Percentiles rank a stretch among this genome's conserved stretches.
Evolutionary conservation across 1,284 basidiomycete genomes (phyloP).

Genomic region (Abortiporus biennis): DNA sequence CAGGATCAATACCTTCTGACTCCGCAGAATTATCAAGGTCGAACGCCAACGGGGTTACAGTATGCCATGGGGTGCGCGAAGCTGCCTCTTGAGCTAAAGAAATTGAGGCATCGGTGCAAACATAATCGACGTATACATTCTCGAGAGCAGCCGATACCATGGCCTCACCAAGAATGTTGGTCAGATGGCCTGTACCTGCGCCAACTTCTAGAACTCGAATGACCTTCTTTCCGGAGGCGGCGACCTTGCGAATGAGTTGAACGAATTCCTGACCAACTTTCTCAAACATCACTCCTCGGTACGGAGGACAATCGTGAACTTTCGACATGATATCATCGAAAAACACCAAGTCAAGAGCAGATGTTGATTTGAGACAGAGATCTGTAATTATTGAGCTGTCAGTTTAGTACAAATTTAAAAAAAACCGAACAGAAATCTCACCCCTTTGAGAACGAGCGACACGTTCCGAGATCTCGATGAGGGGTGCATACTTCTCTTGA

Average conservation of each 20-base stretch:
- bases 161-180: slow-evolving; percentile 15
- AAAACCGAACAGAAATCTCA: no score
- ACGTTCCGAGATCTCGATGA: no score
- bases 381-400: no score
- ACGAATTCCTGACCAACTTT: slow-evolving; percentile 12
- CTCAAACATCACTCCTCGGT: slow-evolving; percentile 13
- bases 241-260: no score
- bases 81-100: slow-evolving; percentile 16
- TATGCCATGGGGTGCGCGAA: slow-evolving; percentile 14
- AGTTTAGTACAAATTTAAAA: no score
- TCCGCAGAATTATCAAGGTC: slow-evolving; percentile 14
- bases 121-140: slow-evolving; percentile 17
- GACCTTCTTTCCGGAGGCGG: slow-evolving; percentile 17
- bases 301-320: slow-evolving; percentile 16
- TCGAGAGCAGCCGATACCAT: slow-evolving; percentile 13
- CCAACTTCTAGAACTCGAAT: slow-evolving; percentile 19
- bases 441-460: no score
- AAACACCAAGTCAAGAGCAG: slow-evolving; percentile 15
- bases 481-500: no score
- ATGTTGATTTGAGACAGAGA: slow-evolving; percentile 5
- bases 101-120: slow-evolving; percentile 16
- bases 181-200: slow-evolving; percentile 17
- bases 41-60: slow-evolving; percentile 14
- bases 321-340: slow-evolving; percentile 17
- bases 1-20: slow-evolving; percentile 14